Percentiles rank a stretch among this genome's conserved stretches.
These are phyloP conservation scores for Chloranthus sessilifolius DNA, from an alignment of 164 flowering plant genomes.

Conservation along the genomic window DNA sequence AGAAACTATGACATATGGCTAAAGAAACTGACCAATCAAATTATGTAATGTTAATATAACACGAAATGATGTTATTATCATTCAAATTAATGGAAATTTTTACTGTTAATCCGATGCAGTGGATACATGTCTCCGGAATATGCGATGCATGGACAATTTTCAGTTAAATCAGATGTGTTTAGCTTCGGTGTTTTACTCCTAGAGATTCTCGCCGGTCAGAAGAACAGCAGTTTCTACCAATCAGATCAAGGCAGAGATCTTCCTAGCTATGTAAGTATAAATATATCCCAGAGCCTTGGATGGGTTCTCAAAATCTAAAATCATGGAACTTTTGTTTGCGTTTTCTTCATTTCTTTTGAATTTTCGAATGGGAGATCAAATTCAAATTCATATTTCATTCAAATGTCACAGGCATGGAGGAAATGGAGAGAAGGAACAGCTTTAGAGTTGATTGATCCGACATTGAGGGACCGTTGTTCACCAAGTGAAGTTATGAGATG, in stretches of 20 bases:
- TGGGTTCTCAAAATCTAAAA: not conserved
- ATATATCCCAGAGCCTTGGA: too few relatives aligned
- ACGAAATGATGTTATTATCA: too few relatives aligned
- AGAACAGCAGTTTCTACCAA: constrained; percentile 2
- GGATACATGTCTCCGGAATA: constrained; percentile 47
- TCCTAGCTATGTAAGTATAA: constrained; percentile 1
- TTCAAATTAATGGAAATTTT: too few relatives aligned
- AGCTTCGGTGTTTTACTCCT: not conserved
- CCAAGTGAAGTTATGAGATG: constrained; percentile 29
- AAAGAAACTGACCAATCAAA: too few relatives aligned
- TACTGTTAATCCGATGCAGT: constrained; percentile 24
- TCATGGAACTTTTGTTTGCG: not conserved
- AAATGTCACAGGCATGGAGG: constrained; percentile 47
- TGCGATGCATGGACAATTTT: constrained; percentile 30
- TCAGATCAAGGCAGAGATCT: not conserved
- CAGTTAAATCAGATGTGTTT: too few relatives aligned
- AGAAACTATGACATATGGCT: too few relatives aligned
- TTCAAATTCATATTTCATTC: too few relatives aligned
- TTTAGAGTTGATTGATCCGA: constrained; percentile 26
- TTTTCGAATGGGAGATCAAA: too few relatives aligned
- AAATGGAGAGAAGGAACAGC: constrained; percentile 27
- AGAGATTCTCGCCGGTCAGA: not conserved
- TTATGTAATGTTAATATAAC: too few relatives aligned
- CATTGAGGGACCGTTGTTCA: not conserved
- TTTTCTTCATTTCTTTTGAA: too few relatives aligned